These are phyloP conservation scores for Candida andamanensis DNA, from an alignment of 805 yeast genomes.

Conservation along the genomic window DNA sequence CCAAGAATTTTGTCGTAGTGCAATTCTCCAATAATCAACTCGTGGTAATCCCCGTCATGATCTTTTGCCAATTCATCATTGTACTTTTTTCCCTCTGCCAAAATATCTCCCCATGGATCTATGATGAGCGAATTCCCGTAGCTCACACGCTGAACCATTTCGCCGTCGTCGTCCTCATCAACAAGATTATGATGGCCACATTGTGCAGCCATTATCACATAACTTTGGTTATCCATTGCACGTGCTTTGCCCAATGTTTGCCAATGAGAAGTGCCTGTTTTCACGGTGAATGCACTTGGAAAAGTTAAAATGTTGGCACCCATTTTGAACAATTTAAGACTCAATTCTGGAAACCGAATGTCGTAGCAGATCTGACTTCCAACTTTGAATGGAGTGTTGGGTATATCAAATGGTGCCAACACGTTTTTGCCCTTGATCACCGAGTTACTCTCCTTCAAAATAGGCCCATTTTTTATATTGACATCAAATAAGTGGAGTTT, in stretches of 20 bases:
- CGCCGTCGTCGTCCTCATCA: constrained; percentile 24
- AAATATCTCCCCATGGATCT: constrained; percentile 87
- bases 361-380: constrained; percentile 83
- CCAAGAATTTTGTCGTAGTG: constrained; percentile 46
- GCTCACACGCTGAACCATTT: constrained; percentile 51
- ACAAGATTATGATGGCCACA: constrained; percentile 68
- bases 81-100: constrained; percentile 45
- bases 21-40: constrained; percentile 58
- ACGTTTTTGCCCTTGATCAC: constrained; percentile 72
- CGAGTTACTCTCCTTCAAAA: constrained; percentile 67
- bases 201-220: constrained; percentile 86
- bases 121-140: constrained; percentile 84
- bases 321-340: constrained; percentile 52
- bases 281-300: constrained; percentile 91
- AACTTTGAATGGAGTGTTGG: constrained; percentile 31
- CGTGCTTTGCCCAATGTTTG: constrained; percentile 70
- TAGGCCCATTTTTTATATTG: constrained; percentile 75
- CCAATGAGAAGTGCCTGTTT: constrained; percentile 94
- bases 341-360: constrained; percentile 79
- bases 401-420: constrained; percentile 52
- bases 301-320: constrained; percentile 78
- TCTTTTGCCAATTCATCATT: constrained; percentile 18
- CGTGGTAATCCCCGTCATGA: constrained; percentile 30
- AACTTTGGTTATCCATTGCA: constrained; percentile 85
- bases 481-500: constrained; percentile 90